These are phyloP conservation scores for Diaporthe destruens DNA, from an alignment of 2,329 filamentous ascomycete species.

Conservation along the genomic window DNA sequence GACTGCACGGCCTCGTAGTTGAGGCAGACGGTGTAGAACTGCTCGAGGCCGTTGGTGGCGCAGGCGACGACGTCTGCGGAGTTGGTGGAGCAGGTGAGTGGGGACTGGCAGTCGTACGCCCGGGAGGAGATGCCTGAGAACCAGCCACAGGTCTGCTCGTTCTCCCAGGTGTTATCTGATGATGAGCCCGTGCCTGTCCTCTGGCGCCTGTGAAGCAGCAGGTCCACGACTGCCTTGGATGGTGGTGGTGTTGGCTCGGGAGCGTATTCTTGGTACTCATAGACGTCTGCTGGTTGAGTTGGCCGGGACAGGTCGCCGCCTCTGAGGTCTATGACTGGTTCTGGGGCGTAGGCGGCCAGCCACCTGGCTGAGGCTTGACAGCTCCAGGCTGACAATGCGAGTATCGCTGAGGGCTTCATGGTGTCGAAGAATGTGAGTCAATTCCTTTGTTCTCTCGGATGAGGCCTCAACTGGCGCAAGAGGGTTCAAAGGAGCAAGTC, in stretches of 20 bases:
- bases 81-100: conserved; percentile 49
- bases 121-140: conserved; percentile 44
- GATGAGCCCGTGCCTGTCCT: conserved; percentile 23
- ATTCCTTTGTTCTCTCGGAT: conserved; percentile 8
- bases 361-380: conserved; percentile 31
- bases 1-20: conserved; percentile 50
- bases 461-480: conserved; percentile 26
- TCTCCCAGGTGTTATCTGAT: conserved; percentile 44
- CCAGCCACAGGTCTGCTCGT: conserved; percentile 48
- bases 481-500: conserved; percentile 4
- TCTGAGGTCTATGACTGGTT: conserved; percentile 26
- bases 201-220: conserved; percentile 42
- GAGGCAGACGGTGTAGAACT: conserved; percentile 53
- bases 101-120: conserved; percentile 36
- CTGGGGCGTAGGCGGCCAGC: conserved; percentile 33
- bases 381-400: conserved; percentile 24
- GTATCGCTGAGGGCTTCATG: conserved; percentile 37
- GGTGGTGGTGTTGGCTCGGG: conserved; percentile 38
- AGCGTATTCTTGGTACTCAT: conserved; percentile 6
- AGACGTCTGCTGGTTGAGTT: conserved; percentile 26
- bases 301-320: conserved; percentile 35
- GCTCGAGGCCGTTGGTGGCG: conserved; percentile 46
- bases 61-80: conserved; percentile 53
- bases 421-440: neutral
- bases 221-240: conserved; percentile 42